phyloP scores from a whole-genome alignment of 106 monocot genomes.

The Apostasia shenzhenica region DNA sequence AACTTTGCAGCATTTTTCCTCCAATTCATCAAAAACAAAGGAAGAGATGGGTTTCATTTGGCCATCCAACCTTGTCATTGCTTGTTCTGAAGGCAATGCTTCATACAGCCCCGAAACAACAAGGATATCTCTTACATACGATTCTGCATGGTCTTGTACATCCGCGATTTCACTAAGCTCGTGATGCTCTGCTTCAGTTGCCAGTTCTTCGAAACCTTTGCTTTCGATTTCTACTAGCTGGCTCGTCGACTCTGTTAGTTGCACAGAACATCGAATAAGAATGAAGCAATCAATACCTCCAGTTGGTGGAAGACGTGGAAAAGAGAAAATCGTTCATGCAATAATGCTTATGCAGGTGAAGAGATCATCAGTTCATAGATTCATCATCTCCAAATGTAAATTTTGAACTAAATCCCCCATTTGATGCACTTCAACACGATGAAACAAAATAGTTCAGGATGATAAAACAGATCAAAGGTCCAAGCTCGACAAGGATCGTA shows the following conservation, averaged over 20 bases:
- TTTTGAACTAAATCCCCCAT: too few relatives aligned
- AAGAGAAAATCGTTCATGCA: not conserved
- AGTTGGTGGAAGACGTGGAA: not conserved
- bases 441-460: too few relatives aligned
- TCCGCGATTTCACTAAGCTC: slow-evolving; percentile 9
- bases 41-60: slow-evolving; percentile 30
- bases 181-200: slow-evolving; percentile 7
- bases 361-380: too few relatives aligned
- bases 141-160: slow-evolving; percentile 23
- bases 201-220: slow-evolving; percentile 10
- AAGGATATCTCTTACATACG: slow-evolving; percentile 51
- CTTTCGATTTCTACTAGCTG: slow-evolving; percentile 8
- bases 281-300: not conserved
- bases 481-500: too few relatives aligned
- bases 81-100: slow-evolving; percentile 11
- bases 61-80: slow-evolving; percentile 25
- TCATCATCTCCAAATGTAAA: too few relatives aligned
- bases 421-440: too few relatives aligned
- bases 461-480: too few relatives aligned
- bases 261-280: not conserved
- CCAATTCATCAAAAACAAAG: slow-evolving; percentile 59
- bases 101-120: slow-evolving; percentile 31
- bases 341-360: too few relatives aligned
- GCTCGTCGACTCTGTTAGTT: not conserved
- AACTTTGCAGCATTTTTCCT: slow-evolving; percentile 21